These are phyloP conservation scores for Medicago arabica DNA, from an alignment of 306 rosid genomes.

Conservation along the genomic window DNA sequence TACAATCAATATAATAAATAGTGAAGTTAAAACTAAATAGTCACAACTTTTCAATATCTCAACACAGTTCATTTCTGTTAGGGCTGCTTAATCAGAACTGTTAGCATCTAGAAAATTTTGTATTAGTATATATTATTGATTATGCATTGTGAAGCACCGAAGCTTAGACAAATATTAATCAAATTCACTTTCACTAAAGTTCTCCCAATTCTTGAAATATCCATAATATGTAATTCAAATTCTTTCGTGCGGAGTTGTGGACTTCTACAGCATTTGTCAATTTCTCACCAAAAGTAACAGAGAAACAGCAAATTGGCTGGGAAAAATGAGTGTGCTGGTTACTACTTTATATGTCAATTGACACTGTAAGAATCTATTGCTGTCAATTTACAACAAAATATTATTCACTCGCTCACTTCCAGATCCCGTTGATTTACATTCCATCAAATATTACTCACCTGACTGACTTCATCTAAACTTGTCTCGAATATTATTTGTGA, in stretches of 20 bases:
- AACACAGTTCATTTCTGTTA: background rate
- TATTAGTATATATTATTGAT: background rate
- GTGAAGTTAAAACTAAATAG: no score
- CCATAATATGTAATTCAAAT: background rate
- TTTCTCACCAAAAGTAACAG: background rate
- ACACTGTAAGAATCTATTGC: background rate
- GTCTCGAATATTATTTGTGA: slow-evolving; percentile 10
- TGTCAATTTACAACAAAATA: background rate
- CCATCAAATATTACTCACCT: slow-evolving; percentile 1
- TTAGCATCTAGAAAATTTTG: background rate
- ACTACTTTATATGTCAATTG: slow-evolving; percentile 12
- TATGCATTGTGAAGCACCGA: background rate
- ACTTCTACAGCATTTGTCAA: slow-evolving; percentile 1
- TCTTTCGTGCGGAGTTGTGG: background rate
- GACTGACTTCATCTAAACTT: background rate
- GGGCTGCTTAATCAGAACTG: background rate
- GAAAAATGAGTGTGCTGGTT: background rate
- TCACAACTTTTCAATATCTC: no score
- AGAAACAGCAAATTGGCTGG: background rate
- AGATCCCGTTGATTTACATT: slow-evolving; percentile 1
- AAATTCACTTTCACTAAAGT: background rate
- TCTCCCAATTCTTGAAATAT: background rate
- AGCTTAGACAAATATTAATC: background rate
- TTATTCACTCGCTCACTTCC: slow-evolving; percentile 8
- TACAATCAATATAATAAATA: no score